These are phyloP conservation scores for Aspergillus kassunensis DNA, from an alignment of 495 filamentous ascomycete genomes.

Conservation along the genomic window DNA sequence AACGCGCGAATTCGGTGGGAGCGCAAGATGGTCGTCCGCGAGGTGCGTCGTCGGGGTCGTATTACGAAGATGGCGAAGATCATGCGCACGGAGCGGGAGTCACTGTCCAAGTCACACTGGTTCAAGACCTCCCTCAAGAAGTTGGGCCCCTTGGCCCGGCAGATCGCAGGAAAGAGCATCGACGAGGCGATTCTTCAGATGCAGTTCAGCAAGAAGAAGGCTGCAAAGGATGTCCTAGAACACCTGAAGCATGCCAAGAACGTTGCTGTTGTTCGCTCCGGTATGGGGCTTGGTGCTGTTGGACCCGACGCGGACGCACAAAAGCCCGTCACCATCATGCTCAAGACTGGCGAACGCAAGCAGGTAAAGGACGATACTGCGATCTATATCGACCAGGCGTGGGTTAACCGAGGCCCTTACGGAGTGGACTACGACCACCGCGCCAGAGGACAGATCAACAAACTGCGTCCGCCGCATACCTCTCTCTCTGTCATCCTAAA, in stretches of 20 bases:
- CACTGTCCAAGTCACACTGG: conserved; percentile 56
- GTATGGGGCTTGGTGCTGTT: conserved; percentile 73
- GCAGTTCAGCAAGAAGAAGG: conserved; percentile 93
- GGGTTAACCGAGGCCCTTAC: conserved; percentile 76
- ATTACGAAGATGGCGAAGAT: conserved; percentile 60
- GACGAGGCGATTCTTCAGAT: conserved; percentile 93
- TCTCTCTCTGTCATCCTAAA: conserved; percentile 82
- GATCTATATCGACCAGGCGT: conserved; percentile 86
- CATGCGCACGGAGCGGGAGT: conserved; percentile 68
- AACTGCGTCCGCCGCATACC: conserved; percentile 62
- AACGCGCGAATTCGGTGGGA: conserved; percentile 64
- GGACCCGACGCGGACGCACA: conserved; percentile 28
- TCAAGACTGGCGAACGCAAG: conserved; percentile 48
- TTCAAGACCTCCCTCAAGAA: conserved; percentile 87
- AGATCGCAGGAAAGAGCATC: conserved; percentile 87
- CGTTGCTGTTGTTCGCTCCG: conserved; percentile 67
- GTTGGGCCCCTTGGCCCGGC: conserved; percentile 72
- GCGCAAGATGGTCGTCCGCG: conserved; percentile 73
- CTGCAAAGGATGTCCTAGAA: conserved; percentile 69
- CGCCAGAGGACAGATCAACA: conserved; percentile 62
- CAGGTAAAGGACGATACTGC: conserved; percentile 62
- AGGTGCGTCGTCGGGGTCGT: conserved; percentile 62
- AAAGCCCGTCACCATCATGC: conserved; percentile 34
- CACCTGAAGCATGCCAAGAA: conserved; percentile 77
- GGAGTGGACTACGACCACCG: conserved; percentile 54